These are phyloP conservation scores for Chrysoporthe deuterocubensis DNA, from an alignment of 2,329 filamentous ascomycete genomes.

Conservation along the genomic window DNA sequence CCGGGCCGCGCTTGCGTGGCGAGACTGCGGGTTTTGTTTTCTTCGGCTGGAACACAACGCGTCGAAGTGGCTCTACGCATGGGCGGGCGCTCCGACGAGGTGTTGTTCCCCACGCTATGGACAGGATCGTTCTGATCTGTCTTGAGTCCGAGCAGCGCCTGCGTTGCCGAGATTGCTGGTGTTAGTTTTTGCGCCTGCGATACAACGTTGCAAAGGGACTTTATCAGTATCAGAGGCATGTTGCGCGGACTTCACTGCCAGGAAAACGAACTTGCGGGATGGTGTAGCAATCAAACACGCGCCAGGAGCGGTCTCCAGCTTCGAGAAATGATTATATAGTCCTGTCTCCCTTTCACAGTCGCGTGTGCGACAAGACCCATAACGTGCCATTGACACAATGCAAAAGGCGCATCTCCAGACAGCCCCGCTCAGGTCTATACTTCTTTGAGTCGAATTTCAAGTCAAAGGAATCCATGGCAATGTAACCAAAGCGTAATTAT, in stretches of 20 bases:
- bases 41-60: too few relatives aligned
- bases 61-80: too few relatives aligned
- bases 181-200: too few relatives aligned
- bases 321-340: neutral
- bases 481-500: neutral
- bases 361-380: neutral
- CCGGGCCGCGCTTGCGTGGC: too few relatives aligned
- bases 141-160: too few relatives aligned
- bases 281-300: neutral
- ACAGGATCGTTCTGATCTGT: neutral
- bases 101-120: too few relatives aligned
- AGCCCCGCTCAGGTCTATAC: neutral
- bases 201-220: too few relatives aligned
- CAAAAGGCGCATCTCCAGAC: neutral
- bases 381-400: neutral
- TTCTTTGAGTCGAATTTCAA: neutral
- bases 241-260: too few relatives aligned
- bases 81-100: too few relatives aligned
- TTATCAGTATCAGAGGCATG: too few relatives aligned
- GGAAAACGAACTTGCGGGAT: neutral
- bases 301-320: slow-evolving; percentile 17
- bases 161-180: too few relatives aligned
- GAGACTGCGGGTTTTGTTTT: too few relatives aligned
- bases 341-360: neutral
- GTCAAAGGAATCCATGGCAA: neutral